These are phyloP conservation scores for Pseudogymnoascus sp. DNA, from an alignment of 2,329 filamentous ascomycete genomes.

Conservation along the genomic window DNA sequence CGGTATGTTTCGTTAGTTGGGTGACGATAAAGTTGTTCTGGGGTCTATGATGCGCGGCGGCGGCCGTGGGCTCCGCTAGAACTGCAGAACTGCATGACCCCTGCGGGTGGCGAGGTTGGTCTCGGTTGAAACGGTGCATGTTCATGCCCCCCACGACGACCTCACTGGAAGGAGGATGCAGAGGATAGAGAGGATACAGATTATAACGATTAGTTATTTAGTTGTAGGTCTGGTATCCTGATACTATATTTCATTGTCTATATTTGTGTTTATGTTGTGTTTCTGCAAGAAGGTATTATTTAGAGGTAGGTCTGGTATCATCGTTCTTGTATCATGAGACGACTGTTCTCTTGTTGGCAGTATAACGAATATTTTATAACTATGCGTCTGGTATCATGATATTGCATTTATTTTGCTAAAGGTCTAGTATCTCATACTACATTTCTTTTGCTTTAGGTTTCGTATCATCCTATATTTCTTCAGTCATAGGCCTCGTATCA, in stretches of 20 bases:
- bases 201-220: neutral
- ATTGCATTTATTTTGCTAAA: no score
- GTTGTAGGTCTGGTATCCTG: neutral
- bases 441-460: no score
- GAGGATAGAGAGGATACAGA: neutral
- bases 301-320: no score
- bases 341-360: no score
- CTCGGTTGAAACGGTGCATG: neutral
- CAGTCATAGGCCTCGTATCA: neutral
- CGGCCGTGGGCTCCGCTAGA: neutral
- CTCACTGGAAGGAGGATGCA: neutral
- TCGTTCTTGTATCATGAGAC: no score
- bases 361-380: no score
- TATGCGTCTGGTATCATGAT: no score
- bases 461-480: no score
- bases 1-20: constrained; percentile 5
- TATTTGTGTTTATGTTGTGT: neutral
- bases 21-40: constrained; percentile 7
- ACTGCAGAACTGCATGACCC: constrained; percentile 1
- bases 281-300: no score
- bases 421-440: no score
- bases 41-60: constrained; percentile 5
- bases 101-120: constrained; percentile 2
- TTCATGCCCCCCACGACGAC: no score
- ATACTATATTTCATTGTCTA: neutral